Evolutionary conservation across 306 rosid species (phyloP), one percentile per base, ranked within the genome.

Genomic region (Quercus parvula): DNA sequence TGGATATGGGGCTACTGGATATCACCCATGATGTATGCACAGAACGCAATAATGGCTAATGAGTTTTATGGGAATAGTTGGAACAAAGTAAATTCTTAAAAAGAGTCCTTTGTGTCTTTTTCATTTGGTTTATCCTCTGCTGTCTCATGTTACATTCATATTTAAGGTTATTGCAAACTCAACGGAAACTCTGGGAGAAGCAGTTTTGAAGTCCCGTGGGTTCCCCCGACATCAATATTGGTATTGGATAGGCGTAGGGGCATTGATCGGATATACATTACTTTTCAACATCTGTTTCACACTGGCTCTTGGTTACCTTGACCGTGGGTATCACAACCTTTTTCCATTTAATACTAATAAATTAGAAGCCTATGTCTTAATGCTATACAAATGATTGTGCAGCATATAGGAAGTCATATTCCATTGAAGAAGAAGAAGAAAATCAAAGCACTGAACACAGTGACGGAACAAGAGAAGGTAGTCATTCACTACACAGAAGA

Each of bases 1-100:
- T 92, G 95, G 95, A 78, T 57, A 22, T 92, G 97, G 97, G 93
- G 95, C 20, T 92, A 84, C 79, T 92, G 97, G 97, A 76, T 77
- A 44, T 92, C 97, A 61, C 95, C 97, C 58, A 41, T 92, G 77
- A 92, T 89, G 97, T 90, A 92, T 46, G 78, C 74, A 14, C 95
- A 90, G 83, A 90, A 87, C 78, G 95, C 95, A 64, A 51, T 90
- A 20, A 76, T 75, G 72, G 91, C 81, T 58, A 92, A 90, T 62
- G 97, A 92, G 82, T 89, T 92, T 30, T 87, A 85, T 62, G 95
- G 97, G 55, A 35, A 81, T n/a, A 89, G 83, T 73, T 92, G 97
- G 97, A 77, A 41, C 35, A 85, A 84, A 28, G 97, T 92, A 90
- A 71, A n/a, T 73, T 77, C 79, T 81, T 9, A 55, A 77, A 71